phyloP scores from a whole-genome alignment of 106 monocot species.

The Allium sativum region DNA sequence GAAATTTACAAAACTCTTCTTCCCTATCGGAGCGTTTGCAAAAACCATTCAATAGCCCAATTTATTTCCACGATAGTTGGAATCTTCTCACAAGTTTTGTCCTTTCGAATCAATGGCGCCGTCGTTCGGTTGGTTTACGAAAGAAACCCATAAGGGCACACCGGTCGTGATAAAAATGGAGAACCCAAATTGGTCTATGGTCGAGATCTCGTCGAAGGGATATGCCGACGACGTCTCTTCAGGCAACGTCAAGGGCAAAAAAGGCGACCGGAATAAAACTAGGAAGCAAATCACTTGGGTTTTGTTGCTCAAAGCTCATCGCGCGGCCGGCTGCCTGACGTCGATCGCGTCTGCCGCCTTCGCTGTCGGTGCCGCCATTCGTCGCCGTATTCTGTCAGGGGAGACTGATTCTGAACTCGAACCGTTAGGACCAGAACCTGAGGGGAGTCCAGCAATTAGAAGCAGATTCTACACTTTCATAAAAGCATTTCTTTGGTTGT shows the following conservation, averaged over 20 bases:
- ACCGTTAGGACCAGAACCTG: background rate
- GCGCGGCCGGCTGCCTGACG: slow-evolving; percentile 74
- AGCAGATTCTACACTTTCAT: slow-evolving; percentile 60
- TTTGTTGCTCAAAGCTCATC: slow-evolving; percentile 75
- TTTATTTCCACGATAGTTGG: slow-evolving; percentile 15
- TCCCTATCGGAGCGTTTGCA: no score
- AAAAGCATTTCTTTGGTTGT: slow-evolving; percentile 49
- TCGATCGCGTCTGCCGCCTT: slow-evolving; percentile 8
- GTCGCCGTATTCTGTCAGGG: slow-evolving; percentile 61
- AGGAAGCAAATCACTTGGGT: slow-evolving; percentile 93
- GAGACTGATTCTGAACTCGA: slow-evolving; percentile 43
- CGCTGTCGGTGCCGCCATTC: slow-evolving; percentile 37
- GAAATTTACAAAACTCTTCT: no score
- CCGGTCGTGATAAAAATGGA: slow-evolving; percentile 85
- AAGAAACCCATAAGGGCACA: slow-evolving; percentile 35
- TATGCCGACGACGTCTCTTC: slow-evolving; percentile 16
- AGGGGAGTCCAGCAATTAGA: slow-evolving; percentile 20
- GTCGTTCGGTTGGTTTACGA: slow-evolving; percentile 45
- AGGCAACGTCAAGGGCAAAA: slow-evolving; percentile 11
- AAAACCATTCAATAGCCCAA: no score
- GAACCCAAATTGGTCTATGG: slow-evolving; percentile 62
- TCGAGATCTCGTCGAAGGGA: slow-evolving; percentile 24
- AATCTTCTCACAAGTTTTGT: slow-evolving; percentile 10
- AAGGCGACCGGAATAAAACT: slow-evolving; percentile 55
- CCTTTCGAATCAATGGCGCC: slow-evolving; percentile 20